Evolutionary conservation across 2,329 filamentous ascomycete species (phyloP), one percentile per base, ranked within the genome.

Genomic region (Penicillium hesseltinei): DNA sequence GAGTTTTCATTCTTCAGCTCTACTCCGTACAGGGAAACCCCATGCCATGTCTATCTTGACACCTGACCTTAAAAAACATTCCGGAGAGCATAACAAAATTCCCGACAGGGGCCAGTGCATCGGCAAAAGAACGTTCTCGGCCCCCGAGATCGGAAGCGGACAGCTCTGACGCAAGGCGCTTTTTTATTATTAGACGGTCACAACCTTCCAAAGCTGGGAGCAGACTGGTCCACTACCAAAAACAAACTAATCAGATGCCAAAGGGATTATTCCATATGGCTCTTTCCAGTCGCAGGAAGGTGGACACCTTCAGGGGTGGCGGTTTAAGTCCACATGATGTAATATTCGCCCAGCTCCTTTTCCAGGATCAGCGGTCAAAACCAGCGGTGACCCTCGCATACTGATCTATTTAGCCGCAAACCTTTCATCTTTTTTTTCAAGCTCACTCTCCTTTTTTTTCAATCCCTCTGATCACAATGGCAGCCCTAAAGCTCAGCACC

Each of bases 401-500:
- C 13, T 56, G 21, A 2, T 23, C 2, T 9, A 40, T 23, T 21
- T 17, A 29, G 38, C 15, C n/a, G 19, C 21, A 33, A 31, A 27
- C n/a, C 21, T 52, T 46, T 52, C 25, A 27, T 44, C 15, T n/a
- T 35, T 25, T 11, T 10, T 23, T 42, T n/a, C 48, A 42, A 35
- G 27, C 42, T n/a, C 19, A 17, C 17, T 17, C 29, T 10, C 11
- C 5, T 65, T 60, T 25, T 53, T 23, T 51, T 63, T 58, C 57
- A 27, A 58, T 59, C 25, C 21, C 57, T 43, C 50, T 60, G 21
- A 64, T 51, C 59, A 70, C 66, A 56, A 71, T 72, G 66, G 56
- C 62, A 45, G 66, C 74, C 51, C 62, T 78, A 58, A 75, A 76
- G 67, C 74, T 79, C 54, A 76, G 63, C 66, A 74, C 51, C 69